Conservation (phyloP, 345 rosid species). For the Camelina neglecta region DNA sequence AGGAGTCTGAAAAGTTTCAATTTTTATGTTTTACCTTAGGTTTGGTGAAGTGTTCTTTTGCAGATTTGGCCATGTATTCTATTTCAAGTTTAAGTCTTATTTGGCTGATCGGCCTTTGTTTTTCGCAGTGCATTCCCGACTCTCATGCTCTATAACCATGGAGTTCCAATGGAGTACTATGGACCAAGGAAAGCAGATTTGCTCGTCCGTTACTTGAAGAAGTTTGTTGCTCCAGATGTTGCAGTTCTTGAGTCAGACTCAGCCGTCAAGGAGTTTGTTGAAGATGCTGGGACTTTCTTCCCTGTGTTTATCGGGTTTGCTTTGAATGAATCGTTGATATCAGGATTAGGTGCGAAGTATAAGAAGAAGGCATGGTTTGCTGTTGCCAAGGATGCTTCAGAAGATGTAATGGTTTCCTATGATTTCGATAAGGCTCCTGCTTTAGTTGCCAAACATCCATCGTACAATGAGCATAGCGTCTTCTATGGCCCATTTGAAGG, state of each 20-base stretch:
- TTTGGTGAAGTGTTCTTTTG: no score
- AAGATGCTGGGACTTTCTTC: constrained; percentile 71
- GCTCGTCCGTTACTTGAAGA: constrained; percentile 81
- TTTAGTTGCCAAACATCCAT: constrained; percentile 68
- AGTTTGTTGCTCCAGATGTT: constrained; percentile 92
- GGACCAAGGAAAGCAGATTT: constrained; percentile 91
- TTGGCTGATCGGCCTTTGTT: constrained; percentile 4
- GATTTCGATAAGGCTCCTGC: constrained; percentile 90
- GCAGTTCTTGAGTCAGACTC: constrained; percentile 70
- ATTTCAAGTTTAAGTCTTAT: background rate
- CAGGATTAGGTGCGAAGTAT: constrained; percentile 63
- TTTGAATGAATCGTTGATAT: constrained; percentile 58
- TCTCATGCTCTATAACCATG: constrained; percentile 81
- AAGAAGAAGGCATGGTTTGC: constrained; percentile 98
- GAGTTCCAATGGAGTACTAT: constrained; percentile 76
- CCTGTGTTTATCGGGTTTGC: constrained; percentile 86
- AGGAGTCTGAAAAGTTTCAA: background rate
- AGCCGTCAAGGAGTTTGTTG: constrained; percentile 64
- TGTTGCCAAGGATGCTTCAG: constrained; percentile 79
- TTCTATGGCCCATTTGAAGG: constrained; percentile 98
- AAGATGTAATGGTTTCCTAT: constrained; percentile 65
- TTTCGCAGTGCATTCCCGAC: constrained; percentile 78
- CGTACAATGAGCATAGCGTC: constrained; percentile 60
- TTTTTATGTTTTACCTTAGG: background rate
- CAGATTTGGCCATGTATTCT: no score